Base-by-base conservation (phyloP, 225 moss, liverwort and hornwort genomes). In the Ulota crispa region DNA sequence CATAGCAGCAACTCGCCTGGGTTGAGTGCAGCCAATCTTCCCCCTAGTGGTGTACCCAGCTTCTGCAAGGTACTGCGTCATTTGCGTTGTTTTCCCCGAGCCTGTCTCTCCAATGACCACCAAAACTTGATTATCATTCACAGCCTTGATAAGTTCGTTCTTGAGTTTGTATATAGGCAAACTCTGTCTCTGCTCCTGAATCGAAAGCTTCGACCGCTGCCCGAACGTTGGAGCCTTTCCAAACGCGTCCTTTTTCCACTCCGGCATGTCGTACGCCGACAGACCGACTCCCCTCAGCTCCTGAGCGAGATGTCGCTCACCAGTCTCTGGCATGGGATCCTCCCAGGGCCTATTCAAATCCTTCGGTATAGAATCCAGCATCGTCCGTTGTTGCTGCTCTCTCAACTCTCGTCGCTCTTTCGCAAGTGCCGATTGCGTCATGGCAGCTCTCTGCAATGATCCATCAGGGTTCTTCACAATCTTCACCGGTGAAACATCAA, bases 171-270 rank as follows among this genome's bases (percentile, higher is more conserved):
- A 97, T 1, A 98, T 95, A 6, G 94, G 97, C 56, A 95, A 72
- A 69, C 94, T 95, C 86, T 95, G 97, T 70, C 97, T 85, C 80
- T 98, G 95, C 74, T 95, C 95, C 85, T 95, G 94, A 75, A 98
- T 98, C 47, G 94, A 98, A 64, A 98, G 95, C 86, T 98, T 95
- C 3, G 95, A 98, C 28, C 94, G 91, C 76, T 98, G 95, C 45
- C 97, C 97, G 56, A 97, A 97, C 0, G 97, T 95, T 8, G 97
- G 97, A 6, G 97, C 97, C 86, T 97, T 97, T 7, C 97, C 97
- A 73, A 97, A 97, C 4, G 97, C 97, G 88, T 97, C 95, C 85
- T 95, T 97, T 84, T 97, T 97, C 97, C 97, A 97, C 86, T 97
- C 95, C 31, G 95, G 94, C 95, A 97, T 95, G 79, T 97, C 95